Conservation (phyloP, 768 basidiomycete species). For the Hydnomerulius pinastri region DNA sequence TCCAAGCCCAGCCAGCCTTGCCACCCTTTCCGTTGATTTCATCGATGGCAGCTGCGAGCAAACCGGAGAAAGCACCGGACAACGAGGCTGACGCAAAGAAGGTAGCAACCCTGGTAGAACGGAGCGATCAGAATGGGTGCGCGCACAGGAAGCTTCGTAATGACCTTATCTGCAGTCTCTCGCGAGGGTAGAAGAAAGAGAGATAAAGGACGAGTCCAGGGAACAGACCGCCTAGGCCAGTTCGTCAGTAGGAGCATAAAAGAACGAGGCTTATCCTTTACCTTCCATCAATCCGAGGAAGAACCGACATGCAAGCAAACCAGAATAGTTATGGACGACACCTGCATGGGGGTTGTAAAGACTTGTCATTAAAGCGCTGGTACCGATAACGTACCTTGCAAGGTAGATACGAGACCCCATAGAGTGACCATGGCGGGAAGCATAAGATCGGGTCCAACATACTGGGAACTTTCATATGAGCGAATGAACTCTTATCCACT, state of each 20-base stretch:
- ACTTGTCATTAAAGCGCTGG: background rate
- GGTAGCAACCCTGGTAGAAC: constrained; percentile 33
- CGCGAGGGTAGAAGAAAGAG: constrained; percentile 47
- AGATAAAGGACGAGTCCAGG: constrained; percentile 60
- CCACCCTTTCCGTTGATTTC: constrained; percentile 55
- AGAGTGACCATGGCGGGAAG: constrained; percentile 62
- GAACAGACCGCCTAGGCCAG: constrained; percentile 52
- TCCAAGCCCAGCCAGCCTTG: constrained; percentile 62
- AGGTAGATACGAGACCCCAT: constrained; percentile 68
- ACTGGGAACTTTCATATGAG: constrained; percentile 17
- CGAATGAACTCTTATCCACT: background rate
- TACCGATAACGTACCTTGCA: constrained; percentile 47
- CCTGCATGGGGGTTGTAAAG: constrained; percentile 34
- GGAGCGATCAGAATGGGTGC: constrained; percentile 3
- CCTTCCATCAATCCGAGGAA: constrained; percentile 62
- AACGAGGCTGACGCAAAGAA: constrained; percentile 50
- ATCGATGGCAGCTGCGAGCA: constrained; percentile 62
- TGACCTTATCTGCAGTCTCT: constrained; percentile 25
- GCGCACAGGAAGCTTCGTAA: background rate
- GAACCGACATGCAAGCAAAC: constrained; percentile 52
- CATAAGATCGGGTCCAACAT: constrained; percentile 55
- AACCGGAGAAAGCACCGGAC: constrained; percentile 63
- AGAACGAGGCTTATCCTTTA: constrained; percentile 16
- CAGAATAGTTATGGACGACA: constrained; percentile 48
- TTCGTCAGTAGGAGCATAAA: background rate